A percentile compares a stretch with the other conserved stretches of the same genome.
Conservation (phyloP, 2,329 filamentous ascomycete genomes). For the Chalaropsis ovoidea region DNA sequence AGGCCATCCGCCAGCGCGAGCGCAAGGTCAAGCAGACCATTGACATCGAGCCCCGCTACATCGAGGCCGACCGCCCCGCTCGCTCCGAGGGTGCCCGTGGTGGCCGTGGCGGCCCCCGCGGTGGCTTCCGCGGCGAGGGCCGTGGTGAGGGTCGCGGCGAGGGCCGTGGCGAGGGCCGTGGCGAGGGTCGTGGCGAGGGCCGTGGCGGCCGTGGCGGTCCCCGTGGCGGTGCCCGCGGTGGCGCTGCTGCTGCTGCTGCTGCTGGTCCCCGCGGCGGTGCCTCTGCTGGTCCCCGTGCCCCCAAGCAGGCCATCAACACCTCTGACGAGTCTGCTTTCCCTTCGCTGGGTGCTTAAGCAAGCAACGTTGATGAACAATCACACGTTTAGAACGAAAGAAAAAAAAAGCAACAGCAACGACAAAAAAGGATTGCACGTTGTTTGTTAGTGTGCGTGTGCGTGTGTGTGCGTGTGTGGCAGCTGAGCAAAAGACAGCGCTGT, state of each 20-base stretch:
- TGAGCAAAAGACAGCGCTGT: neutral
- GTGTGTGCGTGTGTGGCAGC: neutral
- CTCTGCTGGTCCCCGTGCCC: slow-evolving; percentile 29
- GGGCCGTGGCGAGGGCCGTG: slow-evolving; percentile 40
- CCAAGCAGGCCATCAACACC: slow-evolving; percentile 40
- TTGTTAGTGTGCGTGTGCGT: slow-evolving; percentile 7
- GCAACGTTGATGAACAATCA: slow-evolving; percentile 12
- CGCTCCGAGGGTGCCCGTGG: slow-evolving; percentile 42
- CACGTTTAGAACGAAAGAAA: neutral
- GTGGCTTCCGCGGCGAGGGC: slow-evolving; percentile 40
- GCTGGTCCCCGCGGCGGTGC: slow-evolving; percentile 32
- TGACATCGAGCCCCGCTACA: slow-evolving; percentile 76
- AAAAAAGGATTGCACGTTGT: neutral
- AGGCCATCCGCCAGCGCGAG: slow-evolving; percentile 76
- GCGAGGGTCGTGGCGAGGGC: slow-evolving; percentile 40
- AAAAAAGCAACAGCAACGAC: neutral
- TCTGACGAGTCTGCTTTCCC: slow-evolving; percentile 51
- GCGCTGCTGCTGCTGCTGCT: too few relatives aligned
- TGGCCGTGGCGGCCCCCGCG: slow-evolving; percentile 43
- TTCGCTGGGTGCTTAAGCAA: slow-evolving; percentile 48
- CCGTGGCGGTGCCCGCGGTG: slow-evolving; percentile 32
- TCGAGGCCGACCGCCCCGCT: slow-evolving; percentile 55
- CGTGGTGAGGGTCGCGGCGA: slow-evolving; percentile 40
- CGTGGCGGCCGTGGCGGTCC: slow-evolving; percentile 39
- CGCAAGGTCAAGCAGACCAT: slow-evolving; percentile 84